These are phyloP conservation scores for Tephrocybe sp. DNA, from an alignment of 768 basidiomycete species.

Conservation along the genomic window DNA sequence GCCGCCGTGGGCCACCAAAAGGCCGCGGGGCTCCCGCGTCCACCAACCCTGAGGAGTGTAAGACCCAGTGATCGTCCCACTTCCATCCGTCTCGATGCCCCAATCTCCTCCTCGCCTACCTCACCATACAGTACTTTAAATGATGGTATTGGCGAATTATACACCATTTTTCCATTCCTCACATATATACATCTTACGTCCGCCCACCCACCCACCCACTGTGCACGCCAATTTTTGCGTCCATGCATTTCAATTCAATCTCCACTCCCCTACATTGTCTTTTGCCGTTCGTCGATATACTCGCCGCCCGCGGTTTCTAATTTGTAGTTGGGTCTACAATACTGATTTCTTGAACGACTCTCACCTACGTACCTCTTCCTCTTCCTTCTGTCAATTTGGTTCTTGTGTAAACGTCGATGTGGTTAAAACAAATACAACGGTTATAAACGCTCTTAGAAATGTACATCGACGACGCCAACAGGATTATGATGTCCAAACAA, in stretches of 20 bases:
- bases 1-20: slow-evolving; percentile 58
- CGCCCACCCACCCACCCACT: too few relatives aligned
- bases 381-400: too few relatives aligned
- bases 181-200: too few relatives aligned
- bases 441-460: too few relatives aligned
- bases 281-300: slow-evolving; percentile 2
- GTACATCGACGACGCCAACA: too few relatives aligned
- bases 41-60: slow-evolving; percentile 84
- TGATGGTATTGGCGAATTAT: background rate
- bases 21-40: slow-evolving; percentile 46
- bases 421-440: too few relatives aligned
- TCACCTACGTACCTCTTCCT: too few relatives aligned
- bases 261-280: background rate
- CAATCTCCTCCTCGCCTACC: background rate
- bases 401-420: too few relatives aligned
- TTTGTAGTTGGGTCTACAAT: background rate
- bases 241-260: background rate
- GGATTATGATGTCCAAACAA: too few relatives aligned
- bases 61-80: slow-evolving; percentile 66
- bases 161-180: too few relatives aligned
- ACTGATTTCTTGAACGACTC: background rate
- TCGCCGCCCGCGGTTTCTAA: slow-evolving; percentile 6
- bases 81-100: background rate
- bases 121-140: background rate
- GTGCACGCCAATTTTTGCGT: too few relatives aligned